Percentiles rank a stretch among this genome's conserved stretches.
phyloP scores from a whole-genome alignment of 768 basidiomycete genomes.

The Mycena floridula region DNA sequence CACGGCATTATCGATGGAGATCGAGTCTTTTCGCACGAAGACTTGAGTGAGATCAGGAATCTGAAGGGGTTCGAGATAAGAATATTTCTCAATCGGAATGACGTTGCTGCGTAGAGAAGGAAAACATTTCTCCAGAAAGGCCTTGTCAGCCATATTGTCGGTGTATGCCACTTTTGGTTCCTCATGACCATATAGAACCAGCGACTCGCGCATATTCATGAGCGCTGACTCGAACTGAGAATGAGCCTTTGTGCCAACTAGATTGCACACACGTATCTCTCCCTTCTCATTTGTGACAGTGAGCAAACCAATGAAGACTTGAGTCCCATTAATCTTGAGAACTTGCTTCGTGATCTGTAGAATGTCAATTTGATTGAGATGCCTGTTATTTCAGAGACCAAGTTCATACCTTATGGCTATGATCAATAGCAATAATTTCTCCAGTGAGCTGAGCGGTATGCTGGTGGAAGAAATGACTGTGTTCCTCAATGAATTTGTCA shows the following conservation, averaged over 20 bases:
- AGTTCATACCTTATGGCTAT: conserved; percentile 19
- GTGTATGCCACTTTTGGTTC: conserved; percentile 9
- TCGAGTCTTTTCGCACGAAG: not conserved
- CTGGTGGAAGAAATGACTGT: conserved; percentile 16
- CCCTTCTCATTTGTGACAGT: conserved; percentile 10
- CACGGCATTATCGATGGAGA: conserved; percentile 14
- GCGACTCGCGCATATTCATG: conserved; percentile 4
- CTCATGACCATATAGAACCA: conserved; percentile 6
- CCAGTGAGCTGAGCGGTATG: conserved; percentile 17
- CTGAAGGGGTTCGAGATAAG: conserved; percentile 7
- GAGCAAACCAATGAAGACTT: conserved; percentile 9
- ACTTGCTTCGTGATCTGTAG: conserved; percentile 3
- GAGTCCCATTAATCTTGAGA: conserved; percentile 5
- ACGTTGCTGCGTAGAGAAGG: conserved; percentile 17
- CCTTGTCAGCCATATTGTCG: conserved; percentile 14
- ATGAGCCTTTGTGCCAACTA: conserved; percentile 24
- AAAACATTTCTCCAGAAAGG: conserved; percentile 10
- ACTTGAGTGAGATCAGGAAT: not conserved
- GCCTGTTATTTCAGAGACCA: not conserved
- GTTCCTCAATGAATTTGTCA: conserved; percentile 16
- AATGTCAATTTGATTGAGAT: not conserved
- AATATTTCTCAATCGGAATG: conserved; percentile 17
- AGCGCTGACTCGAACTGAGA: conserved; percentile 17
- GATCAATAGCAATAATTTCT: conserved; percentile 14
- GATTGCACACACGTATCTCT: conserved; percentile 8